Evolutionary conservation across 2,329 filamentous ascomycete species (phyloP).

Genomic region (Pseudogymnoascus sp.): DNA sequence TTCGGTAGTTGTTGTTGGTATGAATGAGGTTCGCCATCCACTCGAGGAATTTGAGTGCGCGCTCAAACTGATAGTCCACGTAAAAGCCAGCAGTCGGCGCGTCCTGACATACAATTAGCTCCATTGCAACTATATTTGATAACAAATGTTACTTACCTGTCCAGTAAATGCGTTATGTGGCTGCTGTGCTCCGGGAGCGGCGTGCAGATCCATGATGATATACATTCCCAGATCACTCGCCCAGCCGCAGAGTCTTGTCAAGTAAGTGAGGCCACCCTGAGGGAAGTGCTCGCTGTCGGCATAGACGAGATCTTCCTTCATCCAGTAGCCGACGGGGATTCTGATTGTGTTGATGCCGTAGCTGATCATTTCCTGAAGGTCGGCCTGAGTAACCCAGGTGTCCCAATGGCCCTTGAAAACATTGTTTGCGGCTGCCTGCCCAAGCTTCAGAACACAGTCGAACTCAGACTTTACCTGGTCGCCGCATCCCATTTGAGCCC

Average conservation of each 20-base stretch:
- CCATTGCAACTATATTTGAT: background rate
- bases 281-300: conserved; percentile 38
- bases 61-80: conserved; percentile 45
- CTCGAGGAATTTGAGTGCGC: conserved; percentile 45
- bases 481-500: conserved; percentile 38
- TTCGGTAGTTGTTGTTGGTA: conserved; percentile 36
- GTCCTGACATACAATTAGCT: conserved; percentile 20
- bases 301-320: conserved; percentile 37
- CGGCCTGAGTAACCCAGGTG: conserved; percentile 38
- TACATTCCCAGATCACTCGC: conserved; percentile 38
- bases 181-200: conserved; percentile 37
- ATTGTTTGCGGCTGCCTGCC: conserved; percentile 34
- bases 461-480: conserved; percentile 32
- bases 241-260: conserved; percentile 37
- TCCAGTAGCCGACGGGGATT: conserved; percentile 43
- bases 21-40: conserved; percentile 47
- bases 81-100: conserved; percentile 43
- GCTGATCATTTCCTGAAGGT: conserved; percentile 35
- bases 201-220: conserved; percentile 42
- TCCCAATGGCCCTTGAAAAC: conserved; percentile 38
- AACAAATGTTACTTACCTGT: conserved; percentile 12
- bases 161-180: conserved; percentile 35
- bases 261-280: conserved; percentile 35
- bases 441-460: conserved; percentile 38
- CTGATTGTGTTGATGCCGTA: conserved; percentile 40